phyloP scores from a whole-genome alignment of 345 rosid species.

The Toxicodendron radicans region DNA sequence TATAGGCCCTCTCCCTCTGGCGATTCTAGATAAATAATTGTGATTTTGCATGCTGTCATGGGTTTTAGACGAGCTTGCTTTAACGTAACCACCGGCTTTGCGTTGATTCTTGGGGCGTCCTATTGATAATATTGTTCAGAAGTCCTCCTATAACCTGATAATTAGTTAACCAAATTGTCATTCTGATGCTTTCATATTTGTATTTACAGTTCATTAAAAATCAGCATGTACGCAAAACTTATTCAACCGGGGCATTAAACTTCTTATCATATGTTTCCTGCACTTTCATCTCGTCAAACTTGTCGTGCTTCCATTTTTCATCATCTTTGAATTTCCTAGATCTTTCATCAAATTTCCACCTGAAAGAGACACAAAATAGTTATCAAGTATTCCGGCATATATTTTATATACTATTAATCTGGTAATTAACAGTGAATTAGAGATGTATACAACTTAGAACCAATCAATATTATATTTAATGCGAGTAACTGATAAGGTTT shows the following conservation, averaged over 20 bases:
- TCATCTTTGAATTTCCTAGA: conserved; percentile 23
- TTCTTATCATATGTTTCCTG: conserved; percentile 4
- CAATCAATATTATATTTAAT: neutral
- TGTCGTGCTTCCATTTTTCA: conserved; percentile 26
- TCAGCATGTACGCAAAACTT: conserved; percentile 19
- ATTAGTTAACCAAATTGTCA: conserved; percentile 1
- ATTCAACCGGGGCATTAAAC: conserved; percentile 6
- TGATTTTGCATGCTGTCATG: neutral
- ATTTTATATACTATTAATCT: neutral
- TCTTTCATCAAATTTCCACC: conserved; percentile 14
- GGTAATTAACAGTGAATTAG: neutral
- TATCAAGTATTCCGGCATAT: neutral
- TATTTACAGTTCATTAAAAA: neutral
- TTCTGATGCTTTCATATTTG: neutral
- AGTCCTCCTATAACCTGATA: conserved; percentile 16
- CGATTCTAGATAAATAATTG: neutral
- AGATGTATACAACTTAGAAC: too few species aligned
- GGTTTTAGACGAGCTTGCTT: too few species aligned
- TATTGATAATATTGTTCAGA: conserved; percentile 8
- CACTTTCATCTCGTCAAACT: conserved; percentile 28
- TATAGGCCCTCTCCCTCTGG: conserved; percentile 23
- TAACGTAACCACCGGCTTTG: neutral
- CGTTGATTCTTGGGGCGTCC: neutral
- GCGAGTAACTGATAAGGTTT: neutral
- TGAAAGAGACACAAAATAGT: conserved; percentile 6